A percentile compares a stretch with the other conserved stretches of the same genome.
Evolutionary conservation across 257 asterid genomes (phyloP).

Genomic region (Eucommia ulmoides): DNA sequence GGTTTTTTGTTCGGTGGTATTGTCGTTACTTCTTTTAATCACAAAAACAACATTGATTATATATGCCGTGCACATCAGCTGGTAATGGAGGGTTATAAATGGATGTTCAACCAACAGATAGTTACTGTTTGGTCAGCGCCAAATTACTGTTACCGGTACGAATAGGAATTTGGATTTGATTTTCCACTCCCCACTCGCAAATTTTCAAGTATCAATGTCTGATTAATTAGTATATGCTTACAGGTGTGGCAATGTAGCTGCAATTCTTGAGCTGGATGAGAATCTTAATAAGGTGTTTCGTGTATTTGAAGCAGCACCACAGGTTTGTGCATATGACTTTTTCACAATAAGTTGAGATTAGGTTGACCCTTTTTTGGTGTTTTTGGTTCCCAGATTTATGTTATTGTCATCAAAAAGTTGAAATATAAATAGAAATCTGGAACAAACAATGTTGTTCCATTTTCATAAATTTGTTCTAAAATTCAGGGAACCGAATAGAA

Average conservation of each 20-base stretch:
- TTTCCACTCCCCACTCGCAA: neutral
- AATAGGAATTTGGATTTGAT: neutral
- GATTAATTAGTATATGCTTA: no score
- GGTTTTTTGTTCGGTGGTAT: slow-evolving; percentile 93
- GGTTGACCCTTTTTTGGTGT: no score
- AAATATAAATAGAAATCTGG: no score
- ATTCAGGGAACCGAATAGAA: no score
- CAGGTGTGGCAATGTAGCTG: slow-evolving; percentile 98
- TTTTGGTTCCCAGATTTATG: neutral
- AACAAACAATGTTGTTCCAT: no score
- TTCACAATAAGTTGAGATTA: neutral
- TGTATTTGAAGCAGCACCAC: slow-evolving; percentile 96
- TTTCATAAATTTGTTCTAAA: no score
- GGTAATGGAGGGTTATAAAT: slow-evolving; percentile 97
- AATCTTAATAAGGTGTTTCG: slow-evolving; percentile 68
- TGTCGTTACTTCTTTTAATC: slow-evolving; percentile 75
- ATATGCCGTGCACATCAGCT: slow-evolving; percentile 97
- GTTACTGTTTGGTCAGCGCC: slow-evolving; percentile 99
- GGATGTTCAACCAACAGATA: slow-evolving; percentile 92
- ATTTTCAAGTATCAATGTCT: no score
- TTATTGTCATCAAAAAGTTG: neutral
- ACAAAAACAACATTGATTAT: slow-evolving; percentile 69
- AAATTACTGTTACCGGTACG: slow-evolving; percentile 88
- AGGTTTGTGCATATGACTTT: slow-evolving; percentile 29
- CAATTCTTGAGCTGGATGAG: slow-evolving; percentile 85